Conservation (phyloP, 805 yeast species). For the Saccharomyces paradoxus region DNA sequence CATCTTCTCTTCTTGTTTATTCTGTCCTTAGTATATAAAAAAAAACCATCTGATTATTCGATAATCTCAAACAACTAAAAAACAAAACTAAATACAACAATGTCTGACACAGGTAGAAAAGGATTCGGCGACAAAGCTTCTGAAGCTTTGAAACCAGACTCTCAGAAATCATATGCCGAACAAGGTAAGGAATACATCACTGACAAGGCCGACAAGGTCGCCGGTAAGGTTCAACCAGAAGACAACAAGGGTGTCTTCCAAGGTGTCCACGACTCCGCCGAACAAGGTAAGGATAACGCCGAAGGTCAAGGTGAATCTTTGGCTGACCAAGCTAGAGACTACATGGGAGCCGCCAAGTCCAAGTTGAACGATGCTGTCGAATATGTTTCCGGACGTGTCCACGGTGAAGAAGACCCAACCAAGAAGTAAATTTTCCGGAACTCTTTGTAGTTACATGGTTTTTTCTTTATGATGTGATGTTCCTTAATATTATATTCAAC, state of each 20-base stretch:
- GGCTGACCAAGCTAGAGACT: slow-evolving; percentile 49
- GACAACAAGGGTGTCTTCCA: slow-evolving; percentile 62
- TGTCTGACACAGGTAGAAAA: slow-evolving; percentile 64
- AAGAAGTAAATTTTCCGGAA: background rate
- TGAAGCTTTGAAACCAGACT: slow-evolving; percentile 64
- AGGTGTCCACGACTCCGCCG: slow-evolving; percentile 54
- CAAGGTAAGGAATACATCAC: slow-evolving; percentile 66
- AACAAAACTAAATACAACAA: slow-evolving; percentile 13
- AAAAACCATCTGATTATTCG: background rate
- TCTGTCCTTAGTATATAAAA: background rate
- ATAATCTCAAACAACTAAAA: slow-evolving; percentile 3
- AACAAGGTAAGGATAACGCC: slow-evolving; percentile 48
- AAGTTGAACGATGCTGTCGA: slow-evolving; percentile 39
- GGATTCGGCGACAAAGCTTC: slow-evolving; percentile 56
- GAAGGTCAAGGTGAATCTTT: slow-evolving; percentile 33
- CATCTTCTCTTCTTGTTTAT: background rate
- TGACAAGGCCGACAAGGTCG: slow-evolving; percentile 57
- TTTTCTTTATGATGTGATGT: background rate
- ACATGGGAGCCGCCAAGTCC: slow-evolving; percentile 49
- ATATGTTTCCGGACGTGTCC: slow-evolving; percentile 40
- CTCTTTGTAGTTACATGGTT: background rate
- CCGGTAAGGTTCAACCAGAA: slow-evolving; percentile 53
- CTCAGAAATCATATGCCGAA: slow-evolving; percentile 54
- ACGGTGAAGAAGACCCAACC: slow-evolving; percentile 40
- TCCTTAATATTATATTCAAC: background rate